Evolutionary conservation across 1,284 basidiomycete species (phyloP), one percentile per base, ranked within the genome.

Genomic region (Stygiomarasmius scandens): DNA sequence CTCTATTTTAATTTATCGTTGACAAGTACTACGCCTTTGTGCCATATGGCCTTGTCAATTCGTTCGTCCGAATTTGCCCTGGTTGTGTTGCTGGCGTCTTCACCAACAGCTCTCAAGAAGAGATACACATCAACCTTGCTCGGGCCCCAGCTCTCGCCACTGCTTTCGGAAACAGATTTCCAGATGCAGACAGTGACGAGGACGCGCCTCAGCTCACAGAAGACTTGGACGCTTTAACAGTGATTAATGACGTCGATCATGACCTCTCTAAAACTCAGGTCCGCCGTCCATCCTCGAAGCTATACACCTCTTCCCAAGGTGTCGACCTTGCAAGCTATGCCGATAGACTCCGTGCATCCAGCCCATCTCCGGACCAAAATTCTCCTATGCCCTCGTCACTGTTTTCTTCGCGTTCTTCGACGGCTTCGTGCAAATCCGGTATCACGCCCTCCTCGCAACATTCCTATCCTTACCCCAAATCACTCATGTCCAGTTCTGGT

Each of bases 11-110:
- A n/a, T n/a, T 75, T 12, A 71, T 82, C 56, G 79, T 92, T 44
- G 77, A 84, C 52, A 74, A 82, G 59, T 80, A 83, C 64, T 92
- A 90, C 68, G 86, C 87, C 10, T 92, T 89, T 86, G 82, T 93
- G 44, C 90, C 91, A 14, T 92, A 90, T 71, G 88, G 88, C 65
- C 82, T 93, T 49, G 82, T 91, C 51, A 82, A 87, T 8, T 82
- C 82, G 58, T 93, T 92, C 66, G 85, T 92, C 67, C 86, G 85
- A 67, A 79, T 79, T 24, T 93, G 90, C 67, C 90, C 90, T 9
- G 86, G 86, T 10, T 93, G 91, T 63, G 75, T 65, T 27, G 29
- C 46, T 20, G 46, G 45, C 22, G 36, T 27, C 24, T 12, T n/a
- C 22, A 25, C 38, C 8, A 38, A 36, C 27, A n/a, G 27, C n/a